Conservation (phyloP, 306 rosid species). For the Medicago arabica region DNA sequence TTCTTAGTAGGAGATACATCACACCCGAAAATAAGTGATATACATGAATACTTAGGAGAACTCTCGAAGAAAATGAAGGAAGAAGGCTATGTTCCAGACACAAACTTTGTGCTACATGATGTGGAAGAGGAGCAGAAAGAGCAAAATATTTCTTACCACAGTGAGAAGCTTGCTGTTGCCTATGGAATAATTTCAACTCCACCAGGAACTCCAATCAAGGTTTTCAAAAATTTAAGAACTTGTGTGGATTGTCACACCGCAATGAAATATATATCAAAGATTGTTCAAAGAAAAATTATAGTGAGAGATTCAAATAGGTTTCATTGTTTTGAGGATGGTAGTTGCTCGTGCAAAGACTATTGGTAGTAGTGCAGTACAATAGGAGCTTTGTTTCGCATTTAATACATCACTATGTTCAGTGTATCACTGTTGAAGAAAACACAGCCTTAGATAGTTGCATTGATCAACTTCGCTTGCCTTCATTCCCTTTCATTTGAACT, state of each 20-base stretch:
- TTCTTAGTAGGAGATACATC: constrained; percentile 67
- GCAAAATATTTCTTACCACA: constrained; percentile 69
- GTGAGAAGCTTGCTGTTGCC: constrained; percentile 76
- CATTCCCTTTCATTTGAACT: neutral
- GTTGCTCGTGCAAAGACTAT: constrained; percentile 64
- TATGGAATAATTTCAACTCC: constrained; percentile 75
- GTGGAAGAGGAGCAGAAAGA: constrained; percentile 74
- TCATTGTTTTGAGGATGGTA: constrained; percentile 68
- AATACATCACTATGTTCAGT: constrained; percentile 16
- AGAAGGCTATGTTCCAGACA: constrained; percentile 75
- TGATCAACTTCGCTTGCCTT: constrained; percentile 26
- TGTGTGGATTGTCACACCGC: constrained; percentile 74
- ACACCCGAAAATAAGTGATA: constrained; percentile 63
- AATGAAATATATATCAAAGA: constrained; percentile 62
- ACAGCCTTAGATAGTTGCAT: neutral
- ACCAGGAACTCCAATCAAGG: constrained; percentile 61
- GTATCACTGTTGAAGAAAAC: constrained; percentile 30
- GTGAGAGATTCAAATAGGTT: constrained; percentile 75
- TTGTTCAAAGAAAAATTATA: constrained; percentile 52
- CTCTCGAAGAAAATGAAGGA: constrained; percentile 64
- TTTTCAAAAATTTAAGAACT: constrained; percentile 72
- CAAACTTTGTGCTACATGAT: constrained; percentile 70
- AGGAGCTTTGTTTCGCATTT: constrained; percentile 1
- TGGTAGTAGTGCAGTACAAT: constrained; percentile 45
- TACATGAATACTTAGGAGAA: constrained; percentile 54